These are phyloP conservation scores for Paramecium tetraurelia DNA, from an alignment of 73 alveolate genomes.

Conservation along the genomic window DNA sequence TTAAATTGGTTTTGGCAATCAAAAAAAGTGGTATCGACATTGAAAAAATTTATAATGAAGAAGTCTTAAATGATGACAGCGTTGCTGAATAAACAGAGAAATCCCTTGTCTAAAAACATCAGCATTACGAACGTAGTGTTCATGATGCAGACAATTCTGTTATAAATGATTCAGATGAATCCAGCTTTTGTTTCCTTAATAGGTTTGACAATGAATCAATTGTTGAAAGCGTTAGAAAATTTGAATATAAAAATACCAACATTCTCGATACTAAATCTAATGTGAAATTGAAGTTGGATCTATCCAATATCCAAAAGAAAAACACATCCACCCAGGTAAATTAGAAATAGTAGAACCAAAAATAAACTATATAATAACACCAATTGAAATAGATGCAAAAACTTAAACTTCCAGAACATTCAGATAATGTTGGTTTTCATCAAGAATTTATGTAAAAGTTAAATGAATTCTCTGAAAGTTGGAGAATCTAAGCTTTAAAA, in stretches of 20 bases:
- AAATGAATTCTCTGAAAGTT: slow-evolving; percentile 18
- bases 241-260: not conserved
- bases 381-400: not conserved
- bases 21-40: slow-evolving; percentile 30
- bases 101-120: not conserved
- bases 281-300: slow-evolving; percentile 14
- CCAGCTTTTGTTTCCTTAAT: slow-evolving; percentile 20
- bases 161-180: slow-evolving; percentile 41
- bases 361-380: not conserved
- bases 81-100: not conserved
- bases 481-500: slow-evolving; percentile 26
- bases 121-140: not conserved
- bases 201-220: slow-evolving; percentile 23
- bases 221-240: slow-evolving; percentile 14
- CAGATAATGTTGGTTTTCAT: not conserved
- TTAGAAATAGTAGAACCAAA: not conserved
- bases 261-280: not conserved
- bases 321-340: not conserved
- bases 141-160: slow-evolving; percentile 51
- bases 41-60: slow-evolving; percentile 46
- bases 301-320: not conserved
- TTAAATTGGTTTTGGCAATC: slow-evolving; percentile 21
- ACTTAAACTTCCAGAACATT: not conserved
- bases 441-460: slow-evolving; percentile 13
- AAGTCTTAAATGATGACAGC: slow-evolving; percentile 46